Percentiles rank a stretch among this genome's conserved stretches.
Evolutionary conservation across 345 rosid species (phyloP).

Genomic region (Moringa oleifera): DNA sequence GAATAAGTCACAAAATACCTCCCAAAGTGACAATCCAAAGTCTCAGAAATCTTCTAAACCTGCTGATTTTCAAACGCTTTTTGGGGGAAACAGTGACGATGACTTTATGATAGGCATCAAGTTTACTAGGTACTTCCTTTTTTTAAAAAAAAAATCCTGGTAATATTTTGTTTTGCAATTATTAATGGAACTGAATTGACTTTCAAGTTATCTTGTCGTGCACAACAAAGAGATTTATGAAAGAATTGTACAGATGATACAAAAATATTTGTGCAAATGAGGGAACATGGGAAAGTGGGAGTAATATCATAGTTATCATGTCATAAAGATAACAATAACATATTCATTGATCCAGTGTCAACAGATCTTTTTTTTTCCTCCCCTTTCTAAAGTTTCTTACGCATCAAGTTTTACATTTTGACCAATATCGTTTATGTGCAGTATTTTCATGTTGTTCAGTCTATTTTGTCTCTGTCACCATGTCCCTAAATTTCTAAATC

Average conservation of each 20-base stretch:
- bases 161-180: too few species aligned
- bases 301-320: too few species aligned
- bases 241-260: too few species aligned
- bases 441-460: too few species aligned
- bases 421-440: too few species aligned
- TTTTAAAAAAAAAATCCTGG: too few species aligned
- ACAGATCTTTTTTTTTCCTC: background rate
- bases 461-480: background rate
- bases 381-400: background rate
- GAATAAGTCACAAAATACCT: conserved; percentile 19
- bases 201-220: background rate
- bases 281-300: too few species aligned
- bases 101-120: conserved; percentile 85
- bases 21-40: conserved; percentile 20
- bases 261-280: too few species aligned
- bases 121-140: conserved; percentile 60
- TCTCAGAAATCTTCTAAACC: conserved; percentile 67
- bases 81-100: conserved; percentile 68
- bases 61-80: conserved; percentile 74
- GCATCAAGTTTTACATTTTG: background rate
- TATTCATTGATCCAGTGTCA: background rate
- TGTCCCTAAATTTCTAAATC: too few species aligned
- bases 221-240: too few species aligned
- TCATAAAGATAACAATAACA: too few species aligned
- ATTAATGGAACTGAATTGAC: background rate